Base-by-base conservation (phyloP, 306 rosid species). In the Urtica urens region DNA sequence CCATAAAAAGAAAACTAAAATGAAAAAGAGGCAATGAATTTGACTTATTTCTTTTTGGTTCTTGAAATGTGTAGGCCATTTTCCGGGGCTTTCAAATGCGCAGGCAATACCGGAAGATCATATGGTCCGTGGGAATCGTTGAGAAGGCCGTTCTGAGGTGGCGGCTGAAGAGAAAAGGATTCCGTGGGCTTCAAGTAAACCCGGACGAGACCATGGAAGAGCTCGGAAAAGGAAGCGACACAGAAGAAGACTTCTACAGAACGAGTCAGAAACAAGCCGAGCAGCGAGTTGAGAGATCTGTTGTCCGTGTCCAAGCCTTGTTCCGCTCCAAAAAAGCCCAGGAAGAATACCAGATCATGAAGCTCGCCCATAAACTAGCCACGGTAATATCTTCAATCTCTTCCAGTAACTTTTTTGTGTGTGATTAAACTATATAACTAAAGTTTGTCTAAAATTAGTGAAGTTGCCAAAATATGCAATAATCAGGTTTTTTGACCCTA, bases 311-410 rank as follows among this genome's bases (percentile, higher is more conserved):
- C 44, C 94, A 92, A 71, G 69, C 87, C 23, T 64, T 92, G 99
- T 85, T 92, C 68, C 94, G 87, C 37, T 92, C 99, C 1, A 85
- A 69, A 70, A 75, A 92, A 73, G 99, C 87, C 12, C 99, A 86
- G 64, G 69, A 67, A 70, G 94, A 92, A n/a, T 92, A 92, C 63
- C 75, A 82, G 40, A 75, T 82, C 64, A 79, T 92, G 94, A 92
- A 82, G 72, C 38, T 92, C 48, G 51, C 96, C 38, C 90, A 73
- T 48, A 8, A 40, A 49, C 68, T 77, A 78, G 94, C 86, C 49
- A 77, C 38, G 78, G 99, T 82, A 3, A n/a, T n/a, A n/a, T n/a
- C n/a, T n/a, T n/a, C n/a, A n/a, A n/a, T n/a, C n/a, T n/a, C n/a
- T n/a, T n/a, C n/a, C n/a, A n/a, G n/a, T n/a, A n/a, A n/a, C n/a